Evolutionary conservation across 2,329 filamentous ascomycete species (phyloP).

Genomic region (Tolypocladium capitatum): DNA sequence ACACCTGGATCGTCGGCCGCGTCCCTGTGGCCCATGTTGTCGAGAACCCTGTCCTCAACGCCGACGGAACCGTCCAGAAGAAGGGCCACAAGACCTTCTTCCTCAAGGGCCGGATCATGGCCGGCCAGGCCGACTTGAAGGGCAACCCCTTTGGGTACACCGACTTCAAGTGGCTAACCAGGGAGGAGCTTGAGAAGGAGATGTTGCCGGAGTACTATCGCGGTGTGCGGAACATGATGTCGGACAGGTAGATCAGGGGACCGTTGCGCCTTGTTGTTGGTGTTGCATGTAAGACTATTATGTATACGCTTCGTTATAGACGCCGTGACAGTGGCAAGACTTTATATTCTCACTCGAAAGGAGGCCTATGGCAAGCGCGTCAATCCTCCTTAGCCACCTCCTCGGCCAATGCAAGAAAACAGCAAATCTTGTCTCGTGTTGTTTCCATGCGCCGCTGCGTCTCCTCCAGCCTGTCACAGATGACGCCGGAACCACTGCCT

Average conservation of each 20-base stretch:
- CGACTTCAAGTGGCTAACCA: slow-evolving; percentile 87
- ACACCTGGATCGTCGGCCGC: slow-evolving; percentile 92
- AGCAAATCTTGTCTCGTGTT: not conserved
- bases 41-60: slow-evolving; percentile 33
- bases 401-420: not conserved
- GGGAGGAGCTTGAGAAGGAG: slow-evolving; percentile 65
- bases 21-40: slow-evolving; percentile 74
- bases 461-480: not conserved
- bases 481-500: not conserved
- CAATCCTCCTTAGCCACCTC: too few species aligned
- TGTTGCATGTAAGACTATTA: slow-evolving; percentile 4
- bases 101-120: slow-evolving; percentile 92
- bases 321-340: not conserved
- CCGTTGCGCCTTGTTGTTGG: not conserved
- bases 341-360: not conserved
- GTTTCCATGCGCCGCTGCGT: not conserved
- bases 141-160: slow-evolving; percentile 58
- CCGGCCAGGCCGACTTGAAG: slow-evolving; percentile 75
- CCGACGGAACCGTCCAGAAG: slow-evolving; percentile 26
- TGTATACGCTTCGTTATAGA: not conserved
- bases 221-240: slow-evolving; percentile 70
- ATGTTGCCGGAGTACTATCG: slow-evolving; percentile 59
- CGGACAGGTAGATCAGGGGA: slow-evolving; percentile 45
- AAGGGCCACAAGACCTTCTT: slow-evolving; percentile 81
- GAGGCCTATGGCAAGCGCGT: not conserved